Evolutionary conservation across 2,329 filamentous ascomycete genomes (phyloP).

Genomic region (Ascochyta lentis): DNA sequence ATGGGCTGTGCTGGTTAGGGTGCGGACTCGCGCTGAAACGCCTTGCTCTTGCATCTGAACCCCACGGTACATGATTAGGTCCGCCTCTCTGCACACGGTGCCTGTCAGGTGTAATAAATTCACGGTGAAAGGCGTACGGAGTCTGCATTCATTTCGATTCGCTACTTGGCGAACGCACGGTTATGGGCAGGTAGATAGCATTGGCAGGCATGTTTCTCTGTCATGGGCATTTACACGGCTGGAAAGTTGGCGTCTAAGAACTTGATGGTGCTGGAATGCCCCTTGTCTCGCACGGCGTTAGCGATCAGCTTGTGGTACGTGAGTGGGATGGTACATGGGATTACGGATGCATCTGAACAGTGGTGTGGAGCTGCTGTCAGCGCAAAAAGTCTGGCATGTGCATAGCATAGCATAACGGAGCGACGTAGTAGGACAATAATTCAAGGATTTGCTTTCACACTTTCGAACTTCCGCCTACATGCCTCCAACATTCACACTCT

Average conservation of each 20-base stretch:
- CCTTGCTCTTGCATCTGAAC: conserved; percentile 16
- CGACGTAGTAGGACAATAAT: conserved; percentile 3
- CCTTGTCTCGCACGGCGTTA: conserved; percentile 18
- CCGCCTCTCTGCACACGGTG: neutral
- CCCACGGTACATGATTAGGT: neutral
- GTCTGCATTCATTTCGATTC: neutral
- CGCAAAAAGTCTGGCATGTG: neutral
- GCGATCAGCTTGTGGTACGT: neutral
- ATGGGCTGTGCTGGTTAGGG: conserved; percentile 14
- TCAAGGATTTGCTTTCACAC: neutral
- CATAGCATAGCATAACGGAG: conserved; percentile 11
- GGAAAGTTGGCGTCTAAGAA: conserved; percentile 3
- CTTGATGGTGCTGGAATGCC: conserved; percentile 34
- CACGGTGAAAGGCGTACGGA: conserved; percentile 3
- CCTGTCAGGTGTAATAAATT: neutral
- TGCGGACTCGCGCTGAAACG: conserved; percentile 39
- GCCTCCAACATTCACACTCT: conserved; percentile 12
- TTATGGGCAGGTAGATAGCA: conserved; percentile 13
- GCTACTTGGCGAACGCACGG: conserved; percentile 10
- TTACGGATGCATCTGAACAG: conserved; percentile 6
- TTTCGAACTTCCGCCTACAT: neutral
- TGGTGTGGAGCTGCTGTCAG: neutral
- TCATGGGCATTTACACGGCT: conserved; percentile 13
- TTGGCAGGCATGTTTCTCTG: neutral
- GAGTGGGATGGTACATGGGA: conserved; percentile 1